phyloP scores from a whole-genome alignment of 1,284 basidiomycete genomes.

The Ganoderma boninense region DNA sequence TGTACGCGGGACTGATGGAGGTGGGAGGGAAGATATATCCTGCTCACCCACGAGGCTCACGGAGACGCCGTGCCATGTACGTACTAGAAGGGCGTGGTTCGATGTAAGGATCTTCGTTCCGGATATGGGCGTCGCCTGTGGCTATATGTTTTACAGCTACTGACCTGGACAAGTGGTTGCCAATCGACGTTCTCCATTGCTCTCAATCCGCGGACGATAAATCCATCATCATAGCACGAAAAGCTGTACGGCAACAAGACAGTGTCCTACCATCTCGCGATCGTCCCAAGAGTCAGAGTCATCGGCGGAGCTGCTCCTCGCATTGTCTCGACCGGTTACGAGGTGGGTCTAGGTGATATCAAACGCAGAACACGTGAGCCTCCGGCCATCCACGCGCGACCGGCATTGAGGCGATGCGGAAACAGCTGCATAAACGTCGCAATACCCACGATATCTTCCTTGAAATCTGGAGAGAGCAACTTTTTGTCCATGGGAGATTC shows the following conservation, averaged over 20 bases:
- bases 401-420: conserved; percentile 74
- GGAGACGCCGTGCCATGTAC: no score
- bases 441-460: conserved; percentile 64
- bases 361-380: neutral
- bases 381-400: conserved; percentile 4
- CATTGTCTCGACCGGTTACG: conserved; percentile 57
- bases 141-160: no score
- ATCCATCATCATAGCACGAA: no score
- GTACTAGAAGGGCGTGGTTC: no score
- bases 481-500: conserved; percentile 80
- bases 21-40: neutral
- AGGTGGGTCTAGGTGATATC: conserved; percentile 71
- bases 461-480: conserved; percentile 74
- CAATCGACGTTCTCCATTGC: no score
- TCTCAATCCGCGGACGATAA: no score
- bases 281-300: conserved; percentile 15
- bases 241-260: no score
- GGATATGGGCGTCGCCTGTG: no score
- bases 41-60: no score
- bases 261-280: no score
- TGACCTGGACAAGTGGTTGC: no score
- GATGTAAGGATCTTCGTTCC: no score
- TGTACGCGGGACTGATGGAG: neutral
- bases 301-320: conserved; percentile 39
- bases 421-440: conserved; percentile 74